Conservation (phyloP, 2,329 filamentous ascomycete species). For the Aspergillus nomiae region DNA sequence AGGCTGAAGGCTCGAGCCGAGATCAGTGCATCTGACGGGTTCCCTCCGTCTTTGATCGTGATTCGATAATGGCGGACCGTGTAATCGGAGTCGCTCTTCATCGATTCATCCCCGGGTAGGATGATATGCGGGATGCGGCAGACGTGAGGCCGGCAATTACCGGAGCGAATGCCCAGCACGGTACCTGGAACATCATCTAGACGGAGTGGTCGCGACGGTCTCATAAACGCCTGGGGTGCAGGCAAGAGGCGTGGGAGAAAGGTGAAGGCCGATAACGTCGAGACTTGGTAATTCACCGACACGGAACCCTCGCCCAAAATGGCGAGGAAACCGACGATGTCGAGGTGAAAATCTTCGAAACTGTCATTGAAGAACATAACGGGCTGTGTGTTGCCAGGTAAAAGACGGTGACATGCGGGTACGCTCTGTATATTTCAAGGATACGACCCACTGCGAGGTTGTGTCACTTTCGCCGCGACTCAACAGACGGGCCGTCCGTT, state of each 20-base stretch:
- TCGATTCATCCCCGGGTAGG: slow-evolving; percentile 12
- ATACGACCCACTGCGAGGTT: background rate
- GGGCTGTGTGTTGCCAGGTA: background rate
- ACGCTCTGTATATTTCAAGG: background rate
- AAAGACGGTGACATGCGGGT: background rate
- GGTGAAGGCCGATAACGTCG: slow-evolving; percentile 61
- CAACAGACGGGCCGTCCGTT: background rate
- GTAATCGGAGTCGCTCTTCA: slow-evolving; percentile 58
- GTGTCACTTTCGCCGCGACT: background rate
- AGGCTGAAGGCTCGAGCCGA: background rate
- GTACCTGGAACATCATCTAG: slow-evolving; percentile 58
- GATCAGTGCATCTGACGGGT: background rate
- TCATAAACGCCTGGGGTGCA: slow-evolving; percentile 64
- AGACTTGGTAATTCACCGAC: slow-evolving; percentile 59
- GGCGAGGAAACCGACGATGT: slow-evolving; percentile 64
- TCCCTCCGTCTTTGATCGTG: background rate
- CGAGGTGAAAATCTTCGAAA: slow-evolving; percentile 40
- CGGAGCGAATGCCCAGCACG: slow-evolving; percentile 62
- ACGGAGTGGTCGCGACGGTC: slow-evolving; percentile 56
- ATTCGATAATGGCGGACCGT: slow-evolving; percentile 45
- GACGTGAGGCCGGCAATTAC: slow-evolving; percentile 37
- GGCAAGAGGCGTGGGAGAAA: slow-evolving; percentile 63
- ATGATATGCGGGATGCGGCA: slow-evolving; percentile 9
- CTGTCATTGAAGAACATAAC: slow-evolving; percentile 5
- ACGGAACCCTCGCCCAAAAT: slow-evolving; percentile 65